phyloP scores from a whole-genome alignment of 139 green algal species.

The Chlorella vulgaris region DNA sequence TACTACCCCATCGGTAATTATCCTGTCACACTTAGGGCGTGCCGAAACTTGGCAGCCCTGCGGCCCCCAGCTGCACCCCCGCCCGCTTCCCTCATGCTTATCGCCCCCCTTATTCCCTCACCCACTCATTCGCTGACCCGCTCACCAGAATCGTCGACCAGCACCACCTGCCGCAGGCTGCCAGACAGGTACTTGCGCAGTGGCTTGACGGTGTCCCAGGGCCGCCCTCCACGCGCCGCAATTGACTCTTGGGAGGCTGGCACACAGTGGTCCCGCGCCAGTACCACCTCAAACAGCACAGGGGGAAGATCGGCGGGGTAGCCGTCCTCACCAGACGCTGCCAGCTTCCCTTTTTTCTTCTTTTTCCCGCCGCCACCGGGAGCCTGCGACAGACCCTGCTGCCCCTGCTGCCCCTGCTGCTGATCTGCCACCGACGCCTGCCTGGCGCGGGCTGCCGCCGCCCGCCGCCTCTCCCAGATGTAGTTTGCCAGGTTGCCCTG shows the following conservation, averaged over 20 bases:
- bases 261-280: conserved; percentile 24
- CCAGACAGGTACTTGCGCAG: conserved; percentile 45
- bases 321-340: conserved; percentile 15
- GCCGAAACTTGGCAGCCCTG: too few relatives aligned
- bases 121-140: too few relatives aligned
- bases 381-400: neutral
- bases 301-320: neutral
- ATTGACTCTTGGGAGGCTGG: conserved; percentile 22
- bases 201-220: conserved; percentile 59
- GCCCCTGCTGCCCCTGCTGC: neutral
- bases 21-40: too few relatives aligned
- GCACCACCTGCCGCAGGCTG: conserved; percentile 31
- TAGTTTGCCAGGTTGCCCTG: conserved; percentile 30
- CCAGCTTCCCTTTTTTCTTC: too few relatives aligned
- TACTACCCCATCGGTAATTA: too few relatives aligned
- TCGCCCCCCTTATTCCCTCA: too few relatives aligned
- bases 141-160: conserved; percentile 49
- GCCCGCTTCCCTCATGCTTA: too few relatives aligned
- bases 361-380: too few relatives aligned
- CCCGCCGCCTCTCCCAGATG: neutral
- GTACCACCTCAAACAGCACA: conserved; percentile 27
- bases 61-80: too few relatives aligned
- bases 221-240: conserved; percentile 33
- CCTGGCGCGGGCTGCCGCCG: neutral
- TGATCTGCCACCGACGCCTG: too few relatives aligned